phyloP scores from a whole-genome alignment of 116 monocot genomes.

The Posidonia oceanica region DNA sequence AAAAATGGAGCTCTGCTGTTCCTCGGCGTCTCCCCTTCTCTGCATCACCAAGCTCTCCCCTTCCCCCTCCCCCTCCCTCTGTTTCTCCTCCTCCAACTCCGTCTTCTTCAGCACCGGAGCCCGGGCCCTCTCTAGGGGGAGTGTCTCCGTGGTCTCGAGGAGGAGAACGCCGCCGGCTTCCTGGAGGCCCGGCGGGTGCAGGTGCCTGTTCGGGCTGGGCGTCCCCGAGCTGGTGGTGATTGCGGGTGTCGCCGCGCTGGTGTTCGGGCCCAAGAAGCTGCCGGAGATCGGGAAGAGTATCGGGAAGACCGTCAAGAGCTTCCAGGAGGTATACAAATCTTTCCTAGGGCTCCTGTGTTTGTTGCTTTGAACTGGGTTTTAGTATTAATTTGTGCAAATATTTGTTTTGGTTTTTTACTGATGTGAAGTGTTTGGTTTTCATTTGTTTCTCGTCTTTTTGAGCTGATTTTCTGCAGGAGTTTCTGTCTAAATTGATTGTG shows the following conservation, averaged over 20 bases:
- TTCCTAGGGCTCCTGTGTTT: not conserved
- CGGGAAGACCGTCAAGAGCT: constrained; percentile 90
- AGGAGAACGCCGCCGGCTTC: not conserved
- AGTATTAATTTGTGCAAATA: not conserved
- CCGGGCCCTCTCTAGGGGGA: not conserved
- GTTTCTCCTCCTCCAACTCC: constrained; percentile 27
- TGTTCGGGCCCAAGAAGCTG: constrained; percentile 87
- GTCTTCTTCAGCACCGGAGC: constrained; percentile 19
- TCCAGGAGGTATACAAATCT: constrained; percentile 55
- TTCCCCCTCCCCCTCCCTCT: not conserved
- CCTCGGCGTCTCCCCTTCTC: constrained; percentile 6
- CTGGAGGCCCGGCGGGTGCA: constrained; percentile 18
- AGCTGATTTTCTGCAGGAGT: too few relatives aligned
- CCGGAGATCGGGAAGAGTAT: constrained; percentile 81
- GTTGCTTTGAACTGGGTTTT: not conserved
- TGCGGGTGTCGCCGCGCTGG: constrained; percentile 78
- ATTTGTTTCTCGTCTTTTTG: too few relatives aligned
- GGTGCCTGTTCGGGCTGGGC: constrained; percentile 83
- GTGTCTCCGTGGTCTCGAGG: not conserved
- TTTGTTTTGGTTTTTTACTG: too few relatives aligned
- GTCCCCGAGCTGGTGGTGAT: constrained; percentile 92
- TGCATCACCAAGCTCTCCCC: constrained; percentile 2
- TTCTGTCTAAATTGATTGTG: too few relatives aligned
- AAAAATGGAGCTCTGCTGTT: constrained; percentile 21
- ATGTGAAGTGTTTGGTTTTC: too few relatives aligned